A percentile compares a stretch with the other conserved stretches of the same genome.
These are phyloP conservation scores for Cercospora brassicicola DNA, from an alignment of 2,329 filamentous ascomycete species.

Conservation along the genomic window DNA sequence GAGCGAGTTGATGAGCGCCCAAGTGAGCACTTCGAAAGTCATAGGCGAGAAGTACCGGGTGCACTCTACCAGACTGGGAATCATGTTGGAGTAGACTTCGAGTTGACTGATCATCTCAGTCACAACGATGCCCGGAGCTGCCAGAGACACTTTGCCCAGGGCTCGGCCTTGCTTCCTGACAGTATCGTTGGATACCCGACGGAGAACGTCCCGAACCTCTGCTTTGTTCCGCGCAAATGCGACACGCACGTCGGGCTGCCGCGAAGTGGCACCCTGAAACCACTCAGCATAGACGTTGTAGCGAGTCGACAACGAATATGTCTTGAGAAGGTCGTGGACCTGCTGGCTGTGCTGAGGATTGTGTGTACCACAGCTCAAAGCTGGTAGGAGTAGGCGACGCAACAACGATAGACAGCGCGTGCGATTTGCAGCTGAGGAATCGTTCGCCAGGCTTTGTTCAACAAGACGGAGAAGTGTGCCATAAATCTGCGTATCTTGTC, in stretches of 20 bases:
- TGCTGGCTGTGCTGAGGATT: conserved; percentile 85
- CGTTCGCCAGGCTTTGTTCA: conserved; percentile 68
- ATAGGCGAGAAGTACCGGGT: conserved; percentile 90
- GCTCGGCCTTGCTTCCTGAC: conserved; percentile 80
- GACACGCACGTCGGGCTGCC: conserved; percentile 71
- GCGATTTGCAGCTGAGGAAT: conserved; percentile 68
- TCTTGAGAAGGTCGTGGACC: conserved; percentile 77
- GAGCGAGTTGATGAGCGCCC: conserved; percentile 78
- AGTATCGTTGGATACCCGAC: conserved; percentile 85
- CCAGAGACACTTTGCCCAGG: conserved; percentile 87
- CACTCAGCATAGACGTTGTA: conserved; percentile 93
- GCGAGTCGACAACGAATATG: conserved; percentile 72
- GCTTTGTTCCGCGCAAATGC: conserved; percentile 75
- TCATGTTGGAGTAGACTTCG: conserved; percentile 91
- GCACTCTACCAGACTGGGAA: conserved; percentile 91
- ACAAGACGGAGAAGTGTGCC: conserved; percentile 86
- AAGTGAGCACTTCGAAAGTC: conserved; percentile 89
- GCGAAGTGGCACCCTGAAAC: conserved; percentile 73
- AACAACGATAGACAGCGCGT: conserved; percentile 82
- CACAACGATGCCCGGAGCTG: conserved; percentile 89
- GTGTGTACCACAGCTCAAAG: conserved; percentile 78
- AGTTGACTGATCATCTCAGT: conserved; percentile 85
- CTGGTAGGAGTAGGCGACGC: conserved; percentile 79
- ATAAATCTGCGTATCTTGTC: conserved; percentile 74
- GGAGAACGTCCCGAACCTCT: conserved; percentile 83